Evolutionary conservation across 2,329 filamentous ascomycete species (phyloP), one percentile per base, ranked within the genome.

Genomic region (Fusarium clavum): DNA sequence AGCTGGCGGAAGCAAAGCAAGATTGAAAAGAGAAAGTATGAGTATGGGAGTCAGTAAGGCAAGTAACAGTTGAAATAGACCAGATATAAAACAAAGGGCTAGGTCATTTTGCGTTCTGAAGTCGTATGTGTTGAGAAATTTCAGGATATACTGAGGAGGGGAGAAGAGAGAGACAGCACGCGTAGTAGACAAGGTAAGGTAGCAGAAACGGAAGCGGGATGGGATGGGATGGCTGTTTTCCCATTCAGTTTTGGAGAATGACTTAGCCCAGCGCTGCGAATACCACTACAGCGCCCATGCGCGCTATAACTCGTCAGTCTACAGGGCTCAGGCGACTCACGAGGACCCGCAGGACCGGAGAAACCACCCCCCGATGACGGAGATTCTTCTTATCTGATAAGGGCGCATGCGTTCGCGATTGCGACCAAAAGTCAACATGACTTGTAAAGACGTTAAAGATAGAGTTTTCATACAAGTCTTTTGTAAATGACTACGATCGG

Each of bases 241-340:
- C 68, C 63, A 72, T 62, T 73, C 48, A 61, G 64, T 69, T 75
- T 75, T 71, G 71, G 73, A 74, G 69, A 73, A 64, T 63, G 53
- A 56, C 53, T 43, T 38, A 40, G 53, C 48, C 46, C 60, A 67
- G 61, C 55, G 63, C 72, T 70, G 51, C 48, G 58, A 71, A 64
- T 68, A 58, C 73, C 54, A 63, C 58, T 45, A 70, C 60, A 54
- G 55, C 64, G 53, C 46, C 53, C 57, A 34, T 61, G 66, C 41
- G 30, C 22, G 29, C 61, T 62, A 30, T 25, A 38, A 32, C 45
- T 51, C 45, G 34, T 34, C 24, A 24, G 32, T 60, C 72, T 69
- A 44, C 48, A 57, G 57, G 44, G 30, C 53, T 57, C 30, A 22
- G 18, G 27, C 44, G 55, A 55, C 65, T 61, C 63, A 67, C 56